A percentile compares a stretch with the other conserved stretches of the same genome.
phyloP scores from a whole-genome alignment of 2,329 filamentous ascomycete genomes.

The Nemania sp. region DNA sequence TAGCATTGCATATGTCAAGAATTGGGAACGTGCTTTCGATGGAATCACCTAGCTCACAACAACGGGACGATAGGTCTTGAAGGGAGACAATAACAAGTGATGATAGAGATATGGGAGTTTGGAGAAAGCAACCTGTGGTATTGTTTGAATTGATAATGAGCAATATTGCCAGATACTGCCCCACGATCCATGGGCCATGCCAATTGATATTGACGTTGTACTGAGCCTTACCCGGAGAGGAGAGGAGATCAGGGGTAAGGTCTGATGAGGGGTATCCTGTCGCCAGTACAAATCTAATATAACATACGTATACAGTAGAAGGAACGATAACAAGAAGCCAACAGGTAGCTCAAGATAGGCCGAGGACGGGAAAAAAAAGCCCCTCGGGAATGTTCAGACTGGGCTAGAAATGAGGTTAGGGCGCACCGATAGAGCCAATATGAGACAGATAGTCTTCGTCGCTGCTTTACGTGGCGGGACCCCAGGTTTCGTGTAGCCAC shows the following conservation, averaged over 20 bases:
- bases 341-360: not conserved
- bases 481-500: slow-evolving; percentile 67
- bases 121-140: not conserved
- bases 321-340: slow-evolving; percentile 1
- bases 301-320: slow-evolving; percentile 1
- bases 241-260: not conserved
- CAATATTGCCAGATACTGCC: slow-evolving; percentile 25
- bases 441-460: not conserved
- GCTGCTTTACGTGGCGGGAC: slow-evolving; percentile 40
- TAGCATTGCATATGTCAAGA: not conserved
- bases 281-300: slow-evolving; percentile 35
- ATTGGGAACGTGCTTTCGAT: slow-evolving; percentile 7
- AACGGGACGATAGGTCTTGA: not conserved
- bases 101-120: not conserved
- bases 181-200: slow-evolving; percentile 32
- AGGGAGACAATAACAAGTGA: not conserved
- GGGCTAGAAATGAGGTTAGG: not conserved
- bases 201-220: slow-evolving; percentile 14
- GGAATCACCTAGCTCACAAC: not conserved
- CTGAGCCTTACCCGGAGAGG: not conserved
- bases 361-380: not conserved
- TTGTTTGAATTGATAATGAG: slow-evolving; percentile 3
- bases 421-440: not conserved
- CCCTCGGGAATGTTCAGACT: not conserved
- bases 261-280: slow-evolving; percentile 25